Conservation (phyloP, 345 rosid species). For the Melaleuca alternifolia region DNA sequence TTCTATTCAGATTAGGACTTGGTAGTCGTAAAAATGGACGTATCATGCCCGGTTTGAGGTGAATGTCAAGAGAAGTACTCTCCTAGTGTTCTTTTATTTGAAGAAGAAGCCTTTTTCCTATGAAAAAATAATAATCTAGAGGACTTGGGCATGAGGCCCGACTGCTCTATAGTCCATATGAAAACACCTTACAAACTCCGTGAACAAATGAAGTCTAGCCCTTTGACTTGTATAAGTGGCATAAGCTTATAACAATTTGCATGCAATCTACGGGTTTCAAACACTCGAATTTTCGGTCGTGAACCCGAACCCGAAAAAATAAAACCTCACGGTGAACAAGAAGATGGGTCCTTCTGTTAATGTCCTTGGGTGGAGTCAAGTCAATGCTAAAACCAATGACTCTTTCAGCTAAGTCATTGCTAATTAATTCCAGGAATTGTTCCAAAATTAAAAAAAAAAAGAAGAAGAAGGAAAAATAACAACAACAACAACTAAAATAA, state of each 20-base stretch:
- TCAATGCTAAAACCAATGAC: background rate
- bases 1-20: background rate
- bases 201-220: too few relatives aligned
- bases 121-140: background rate
- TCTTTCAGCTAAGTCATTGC: background rate
- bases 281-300: too few relatives aligned
- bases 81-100: background rate
- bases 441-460: background rate
- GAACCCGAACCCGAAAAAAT: too few relatives aligned
- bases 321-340: too few relatives aligned
- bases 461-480: background rate
- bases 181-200: background rate
- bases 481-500: background rate
- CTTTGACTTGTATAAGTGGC: too few relatives aligned
- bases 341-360: background rate
- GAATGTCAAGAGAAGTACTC: background rate
- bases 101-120: background rate
- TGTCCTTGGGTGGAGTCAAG: background rate
- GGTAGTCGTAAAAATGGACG: background rate
- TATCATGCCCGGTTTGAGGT: background rate
- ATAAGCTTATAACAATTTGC: background rate
- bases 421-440: background rate
- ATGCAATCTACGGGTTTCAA: background rate
- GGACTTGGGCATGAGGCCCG: background rate
- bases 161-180: background rate